These are phyloP conservation scores for Dactylella cylindrospora DNA, from an alignment of 2,329 filamentous ascomycete species.

Conservation along the genomic window DNA sequence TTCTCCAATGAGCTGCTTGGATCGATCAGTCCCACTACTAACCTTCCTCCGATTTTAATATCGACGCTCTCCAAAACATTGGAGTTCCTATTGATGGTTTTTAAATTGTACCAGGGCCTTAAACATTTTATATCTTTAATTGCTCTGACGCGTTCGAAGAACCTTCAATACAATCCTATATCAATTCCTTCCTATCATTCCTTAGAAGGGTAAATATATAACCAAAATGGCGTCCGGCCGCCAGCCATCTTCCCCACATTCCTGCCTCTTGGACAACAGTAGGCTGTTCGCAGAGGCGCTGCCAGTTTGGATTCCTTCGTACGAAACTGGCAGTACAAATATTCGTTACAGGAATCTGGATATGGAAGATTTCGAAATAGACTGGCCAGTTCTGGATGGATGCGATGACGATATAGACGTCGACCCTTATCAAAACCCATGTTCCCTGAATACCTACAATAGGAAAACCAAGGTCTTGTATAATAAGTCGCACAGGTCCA, in stretches of 20 bases:
- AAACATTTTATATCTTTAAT: too few relatives aligned
- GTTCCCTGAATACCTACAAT: slow-evolving; percentile 10
- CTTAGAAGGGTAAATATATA: too few relatives aligned
- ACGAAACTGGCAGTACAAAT: slow-evolving; percentile 3
- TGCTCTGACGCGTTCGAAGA: too few relatives aligned
- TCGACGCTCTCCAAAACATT: too few relatives aligned
- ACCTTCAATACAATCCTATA: too few relatives aligned
- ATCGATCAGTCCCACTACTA: too few relatives aligned
- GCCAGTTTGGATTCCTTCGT: slow-evolving; percentile 20
- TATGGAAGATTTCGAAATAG: slow-evolving; percentile 40
- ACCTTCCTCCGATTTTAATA: too few relatives aligned
- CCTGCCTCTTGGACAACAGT: slow-evolving; percentile 14
- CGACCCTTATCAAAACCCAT: slow-evolving; percentile 12
- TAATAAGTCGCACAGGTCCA: slow-evolving; percentile 12
- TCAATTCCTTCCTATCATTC: too few relatives aligned
- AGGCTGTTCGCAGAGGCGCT: slow-evolving; percentile 24
- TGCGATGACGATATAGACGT: slow-evolving; percentile 27
- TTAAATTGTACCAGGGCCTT: too few relatives aligned
- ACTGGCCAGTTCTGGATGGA: slow-evolving; percentile 33
- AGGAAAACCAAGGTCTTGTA: slow-evolving; percentile 13
- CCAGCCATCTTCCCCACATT: slow-evolving; percentile 30
- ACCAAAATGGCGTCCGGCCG: slow-evolving; percentile 21
- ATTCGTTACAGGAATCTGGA: slow-evolving; percentile 13
- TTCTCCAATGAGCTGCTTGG: too few relatives aligned
- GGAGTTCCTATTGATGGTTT: too few relatives aligned